A percentile compares a stretch with the other conserved stretches of the same genome.
Evolutionary conservation across 768 basidiomycete genomes (phyloP).

Genomic region (Trichaptum fuscoviolaceum): DNA sequence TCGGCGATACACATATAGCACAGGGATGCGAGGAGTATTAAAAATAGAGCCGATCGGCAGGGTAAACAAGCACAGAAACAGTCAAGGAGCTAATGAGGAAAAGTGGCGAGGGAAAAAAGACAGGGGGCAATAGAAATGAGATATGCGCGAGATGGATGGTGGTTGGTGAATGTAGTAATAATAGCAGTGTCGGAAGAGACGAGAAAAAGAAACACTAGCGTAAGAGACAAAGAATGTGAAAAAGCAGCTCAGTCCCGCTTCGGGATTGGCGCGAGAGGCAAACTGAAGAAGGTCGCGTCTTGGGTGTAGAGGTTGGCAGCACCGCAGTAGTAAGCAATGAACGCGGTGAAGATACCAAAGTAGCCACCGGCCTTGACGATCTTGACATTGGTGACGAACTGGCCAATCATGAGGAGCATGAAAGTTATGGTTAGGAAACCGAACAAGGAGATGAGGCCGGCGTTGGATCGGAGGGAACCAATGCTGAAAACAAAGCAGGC

Average conservation of each 20-base stretch:
- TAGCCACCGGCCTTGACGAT: conserved; percentile 38
- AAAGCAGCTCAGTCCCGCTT: not conserved
- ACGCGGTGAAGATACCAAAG: conserved; percentile 40
- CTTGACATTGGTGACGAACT: conserved; percentile 23
- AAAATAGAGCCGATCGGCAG: not conserved
- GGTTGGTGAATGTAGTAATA: not conserved
- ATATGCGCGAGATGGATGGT: not conserved
- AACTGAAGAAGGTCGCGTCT: conserved; percentile 33
- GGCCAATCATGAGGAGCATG: conserved; percentile 37
- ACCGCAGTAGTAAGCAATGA: conserved; percentile 42
- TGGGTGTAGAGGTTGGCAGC: conserved; percentile 35
- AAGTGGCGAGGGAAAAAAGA: not conserved
- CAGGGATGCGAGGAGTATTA: not conserved
- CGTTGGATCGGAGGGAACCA: conserved; percentile 44
- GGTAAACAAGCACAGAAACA: not conserved
- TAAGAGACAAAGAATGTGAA: not conserved
- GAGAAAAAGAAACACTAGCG: not conserved
- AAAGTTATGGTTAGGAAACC: conserved; percentile 51
- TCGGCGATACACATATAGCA: not conserved
- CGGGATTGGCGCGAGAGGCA: conserved; percentile 28
- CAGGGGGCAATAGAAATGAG: not conserved
- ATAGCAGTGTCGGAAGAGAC: not conserved
- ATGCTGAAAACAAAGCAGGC: conserved; percentile 26
- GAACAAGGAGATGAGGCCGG: conserved; percentile 46
- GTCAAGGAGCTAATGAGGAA: too few relatives aligned